Conservation (phyloP, 352 stramenopile species). For the Phytophthora sansomeana region DNA sequence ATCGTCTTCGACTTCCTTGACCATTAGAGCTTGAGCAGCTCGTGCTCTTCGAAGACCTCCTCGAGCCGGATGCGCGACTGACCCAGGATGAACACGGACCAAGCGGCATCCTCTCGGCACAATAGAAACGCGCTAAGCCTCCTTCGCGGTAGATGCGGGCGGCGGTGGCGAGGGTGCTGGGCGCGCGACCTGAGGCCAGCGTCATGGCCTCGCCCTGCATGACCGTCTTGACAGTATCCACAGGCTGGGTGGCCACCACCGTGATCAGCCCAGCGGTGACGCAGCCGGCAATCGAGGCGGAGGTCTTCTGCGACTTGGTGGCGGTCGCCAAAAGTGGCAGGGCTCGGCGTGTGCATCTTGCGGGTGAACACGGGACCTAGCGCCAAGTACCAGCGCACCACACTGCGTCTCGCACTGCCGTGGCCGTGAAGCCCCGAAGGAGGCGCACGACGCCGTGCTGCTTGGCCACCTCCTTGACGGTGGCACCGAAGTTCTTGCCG, state of each 20-base stretch:
- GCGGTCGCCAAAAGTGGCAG: slow-evolving; percentile 65
- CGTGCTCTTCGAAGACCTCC: slow-evolving; percentile 72
- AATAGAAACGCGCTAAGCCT: slow-evolving; percentile 70
- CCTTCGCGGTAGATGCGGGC: slow-evolving; percentile 57
- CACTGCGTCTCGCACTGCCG: slow-evolving; percentile 66
- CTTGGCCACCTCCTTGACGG: slow-evolving; percentile 63
- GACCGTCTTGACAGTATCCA: slow-evolving; percentile 89
- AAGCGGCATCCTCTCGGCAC: slow-evolving; percentile 83
- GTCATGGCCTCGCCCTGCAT: slow-evolving; percentile 82
- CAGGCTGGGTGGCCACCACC: slow-evolving; percentile 77
- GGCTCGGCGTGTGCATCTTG: slow-evolving; percentile 63
- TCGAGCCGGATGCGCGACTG: slow-evolving; percentile 77
- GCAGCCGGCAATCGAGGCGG: slow-evolving; percentile 70
- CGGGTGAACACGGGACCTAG: slow-evolving; percentile 75
- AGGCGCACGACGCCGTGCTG: slow-evolving; percentile 59
- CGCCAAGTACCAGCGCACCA: slow-evolving; percentile 87
- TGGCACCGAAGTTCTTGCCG: slow-evolving; percentile 69
- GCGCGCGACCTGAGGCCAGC: slow-evolving; percentile 42
- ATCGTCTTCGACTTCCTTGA: too few species aligned
- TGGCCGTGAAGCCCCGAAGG: slow-evolving; percentile 67
- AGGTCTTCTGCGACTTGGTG: slow-evolving; percentile 67
- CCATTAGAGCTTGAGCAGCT: slow-evolving; percentile 50
- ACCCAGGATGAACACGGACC: slow-evolving; percentile 85
- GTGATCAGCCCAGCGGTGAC: slow-evolving; percentile 76
- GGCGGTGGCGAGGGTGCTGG: slow-evolving; percentile 53